Conservation (phyloP, 1,284 basidiomycete genomes). For the Ganoderma lucidum region DNA sequence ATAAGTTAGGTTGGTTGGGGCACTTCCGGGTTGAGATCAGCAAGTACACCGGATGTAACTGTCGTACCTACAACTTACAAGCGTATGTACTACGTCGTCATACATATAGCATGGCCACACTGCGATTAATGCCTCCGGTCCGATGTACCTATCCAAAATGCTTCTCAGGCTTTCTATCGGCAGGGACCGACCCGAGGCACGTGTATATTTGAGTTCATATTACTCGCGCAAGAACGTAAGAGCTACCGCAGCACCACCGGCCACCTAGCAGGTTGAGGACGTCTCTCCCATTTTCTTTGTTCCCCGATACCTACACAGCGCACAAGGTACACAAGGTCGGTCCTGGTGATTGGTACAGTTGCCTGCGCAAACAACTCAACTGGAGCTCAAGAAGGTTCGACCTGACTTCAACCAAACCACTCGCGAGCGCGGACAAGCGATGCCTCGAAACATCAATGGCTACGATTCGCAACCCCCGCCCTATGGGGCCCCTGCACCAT, state of each 20-base stretch:
- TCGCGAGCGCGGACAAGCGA: neutral
- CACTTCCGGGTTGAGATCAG: neutral
- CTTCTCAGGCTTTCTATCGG: neutral
- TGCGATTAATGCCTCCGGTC: too few species aligned
- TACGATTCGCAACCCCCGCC: neutral
- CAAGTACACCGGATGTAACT: neutral
- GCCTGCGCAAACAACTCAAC: neutral
- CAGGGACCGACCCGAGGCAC: neutral
- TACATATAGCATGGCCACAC: too few species aligned
- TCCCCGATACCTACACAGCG: neutral
- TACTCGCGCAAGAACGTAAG: neutral
- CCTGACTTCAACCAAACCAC: neutral
- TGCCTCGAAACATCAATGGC: neutral
- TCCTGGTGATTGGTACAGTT: neutral
- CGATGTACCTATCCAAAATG: neutral
- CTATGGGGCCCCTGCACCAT: neutral
- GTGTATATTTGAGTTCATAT: neutral
- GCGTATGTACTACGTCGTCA: neutral
- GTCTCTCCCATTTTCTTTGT: neutral
- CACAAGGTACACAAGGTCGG: neutral
- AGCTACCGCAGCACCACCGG: conserved; percentile 7
- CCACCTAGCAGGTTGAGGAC: too few species aligned
- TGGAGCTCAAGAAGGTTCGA: neutral
- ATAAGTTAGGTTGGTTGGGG: neutral
- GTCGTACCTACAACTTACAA: neutral